phyloP scores from a whole-genome alignment of 2,329 filamentous ascomycete species.

The Karstenula rhodostoma region DNA sequence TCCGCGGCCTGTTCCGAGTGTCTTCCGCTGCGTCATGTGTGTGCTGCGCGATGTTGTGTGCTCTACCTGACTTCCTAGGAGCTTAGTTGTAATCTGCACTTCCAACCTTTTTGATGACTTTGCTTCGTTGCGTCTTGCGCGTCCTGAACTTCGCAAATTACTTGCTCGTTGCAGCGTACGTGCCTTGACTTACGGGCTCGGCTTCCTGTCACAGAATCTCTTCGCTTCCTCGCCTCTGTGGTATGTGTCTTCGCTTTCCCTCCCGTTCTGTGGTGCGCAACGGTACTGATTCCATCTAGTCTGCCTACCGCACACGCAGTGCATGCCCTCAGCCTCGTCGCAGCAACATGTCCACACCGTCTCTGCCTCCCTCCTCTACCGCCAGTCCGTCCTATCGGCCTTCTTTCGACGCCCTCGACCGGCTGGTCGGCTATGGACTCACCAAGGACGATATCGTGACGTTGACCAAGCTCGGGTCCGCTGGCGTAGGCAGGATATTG shows the following conservation, averaged over 20 bases:
- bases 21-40: constrained; percentile 1
- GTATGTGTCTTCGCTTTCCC: not conserved
- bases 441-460: constrained; percentile 10
- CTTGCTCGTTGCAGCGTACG: not conserved
- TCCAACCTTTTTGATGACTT: not conserved
- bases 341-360: constrained; percentile 3
- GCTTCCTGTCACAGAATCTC: not conserved
- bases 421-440: not conserved
- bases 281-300: constrained; percentile 2
- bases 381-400: not conserved
- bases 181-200: too few species aligned
- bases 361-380: not conserved
- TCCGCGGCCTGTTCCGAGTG: not conserved
- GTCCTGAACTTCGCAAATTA: not conserved
- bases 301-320: not conserved
- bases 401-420: not conserved
- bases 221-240: not conserved
- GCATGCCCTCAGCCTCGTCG: constrained; percentile 5
- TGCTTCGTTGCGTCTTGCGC: not conserved
- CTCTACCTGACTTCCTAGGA: not conserved
- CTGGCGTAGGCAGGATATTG: not conserved
- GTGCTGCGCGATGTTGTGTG: not conserved
- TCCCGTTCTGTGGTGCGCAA: not conserved
- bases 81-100: not conserved
- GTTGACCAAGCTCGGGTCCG: constrained; percentile 8